Evolutionary conservation across 2,329 filamentous ascomycete genomes (phyloP).

Genomic region (Trichoderma asperellum): DNA sequence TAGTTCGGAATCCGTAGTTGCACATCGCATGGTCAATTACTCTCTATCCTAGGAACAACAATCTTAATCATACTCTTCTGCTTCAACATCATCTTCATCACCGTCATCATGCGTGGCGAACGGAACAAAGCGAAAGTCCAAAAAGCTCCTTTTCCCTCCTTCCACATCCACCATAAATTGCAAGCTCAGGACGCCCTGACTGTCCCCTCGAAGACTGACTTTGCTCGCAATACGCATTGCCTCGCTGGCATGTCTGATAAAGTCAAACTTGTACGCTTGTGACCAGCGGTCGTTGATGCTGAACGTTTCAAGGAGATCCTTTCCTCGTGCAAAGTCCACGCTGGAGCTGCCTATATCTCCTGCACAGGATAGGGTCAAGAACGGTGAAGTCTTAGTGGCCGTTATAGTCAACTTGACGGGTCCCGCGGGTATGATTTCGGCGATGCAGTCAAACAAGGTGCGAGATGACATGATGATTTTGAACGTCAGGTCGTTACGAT

Average conservation of each 20-base stretch:
- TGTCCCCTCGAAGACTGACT: slow-evolving; percentile 86
- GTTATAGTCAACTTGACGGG: slow-evolving; percentile 73
- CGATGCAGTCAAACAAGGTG: slow-evolving; percentile 71
- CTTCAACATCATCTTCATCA: slow-evolving; percentile 28
- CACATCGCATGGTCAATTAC: neutral
- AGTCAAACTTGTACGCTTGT: slow-evolving; percentile 83
- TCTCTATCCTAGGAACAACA: neutral
- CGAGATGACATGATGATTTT: slow-evolving; percentile 92
- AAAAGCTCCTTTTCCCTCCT: slow-evolving; percentile 68
- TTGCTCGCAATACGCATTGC: slow-evolving; percentile 95
- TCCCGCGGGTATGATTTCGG: slow-evolving; percentile 70
- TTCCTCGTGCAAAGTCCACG: slow-evolving; percentile 68
- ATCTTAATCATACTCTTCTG: slow-evolving; percentile 7
- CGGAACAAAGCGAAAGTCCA: slow-evolving; percentile 83
- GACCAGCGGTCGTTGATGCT: slow-evolving; percentile 62
- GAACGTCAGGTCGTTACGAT: slow-evolving; percentile 76
- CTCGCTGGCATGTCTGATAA: slow-evolving; percentile 81
- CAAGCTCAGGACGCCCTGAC: slow-evolving; percentile 86
- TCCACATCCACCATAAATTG: slow-evolving; percentile 96
- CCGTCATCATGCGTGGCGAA: slow-evolving; percentile 64
- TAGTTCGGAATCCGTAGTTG: neutral
- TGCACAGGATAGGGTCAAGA: slow-evolving; percentile 71
- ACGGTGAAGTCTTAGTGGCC: slow-evolving; percentile 66
- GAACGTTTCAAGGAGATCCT: slow-evolving; percentile 75
- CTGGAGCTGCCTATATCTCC: slow-evolving; percentile 63